Conservation (phyloP, 306 rosid genomes). For the Gastrolobium bilobum region DNA sequence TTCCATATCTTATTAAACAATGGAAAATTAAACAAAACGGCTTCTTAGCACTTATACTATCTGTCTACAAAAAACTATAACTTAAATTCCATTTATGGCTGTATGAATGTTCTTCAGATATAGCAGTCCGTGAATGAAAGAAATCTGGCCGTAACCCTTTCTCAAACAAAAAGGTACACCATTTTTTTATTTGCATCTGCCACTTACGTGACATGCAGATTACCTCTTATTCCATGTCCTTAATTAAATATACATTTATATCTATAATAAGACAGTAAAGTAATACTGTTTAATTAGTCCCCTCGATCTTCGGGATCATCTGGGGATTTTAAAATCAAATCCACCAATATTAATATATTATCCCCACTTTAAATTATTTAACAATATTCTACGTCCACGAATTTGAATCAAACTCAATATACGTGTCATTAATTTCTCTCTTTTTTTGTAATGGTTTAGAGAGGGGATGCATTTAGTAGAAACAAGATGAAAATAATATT, state of each 20-base stretch:
- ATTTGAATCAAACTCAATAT: neutral
- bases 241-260: neutral
- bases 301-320: conserved; percentile 1
- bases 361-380: neutral
- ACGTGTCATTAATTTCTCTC: neutral
- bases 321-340: neutral
- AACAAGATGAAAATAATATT: neutral
- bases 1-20: neutral
- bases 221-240: conserved; percentile 13
- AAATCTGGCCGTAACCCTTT: conserved; percentile 5
- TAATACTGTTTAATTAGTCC: neutral
- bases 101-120: neutral
- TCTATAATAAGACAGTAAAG: neutral
- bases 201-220: conserved; percentile 25
- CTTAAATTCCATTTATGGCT: neutral
- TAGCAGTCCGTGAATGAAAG: neutral
- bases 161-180: conserved; percentile 16
- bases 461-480: neutral
- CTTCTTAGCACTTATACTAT: neutral
- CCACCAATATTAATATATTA: neutral
- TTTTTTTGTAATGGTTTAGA: neutral
- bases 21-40: neutral
- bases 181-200: conserved; percentile 20
- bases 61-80: neutral
- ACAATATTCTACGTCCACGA: neutral